Conservation (phyloP, 2,329 filamentous ascomycete species). For the Ceratocystis destructans region DNA sequence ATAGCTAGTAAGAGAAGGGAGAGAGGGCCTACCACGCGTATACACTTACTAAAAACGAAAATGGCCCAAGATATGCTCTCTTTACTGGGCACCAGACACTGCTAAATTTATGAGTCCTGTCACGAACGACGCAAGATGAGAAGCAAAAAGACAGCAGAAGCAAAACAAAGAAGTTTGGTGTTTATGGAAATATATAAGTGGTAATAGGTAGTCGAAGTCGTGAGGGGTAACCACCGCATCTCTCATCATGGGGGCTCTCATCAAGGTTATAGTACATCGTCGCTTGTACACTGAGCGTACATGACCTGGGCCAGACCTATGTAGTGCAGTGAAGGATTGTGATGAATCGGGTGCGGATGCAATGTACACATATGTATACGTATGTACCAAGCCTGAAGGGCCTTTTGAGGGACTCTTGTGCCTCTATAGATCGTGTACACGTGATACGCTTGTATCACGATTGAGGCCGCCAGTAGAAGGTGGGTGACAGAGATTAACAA, state of each 20-base stretch:
- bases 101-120: too few relatives aligned
- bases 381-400: not conserved
- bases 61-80: too few relatives aligned
- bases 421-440: not conserved
- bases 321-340: not conserved
- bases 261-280: too few relatives aligned
- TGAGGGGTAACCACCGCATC: constrained; percentile 4
- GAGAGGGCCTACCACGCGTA: too few relatives aligned
- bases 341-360: not conserved
- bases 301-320: not conserved
- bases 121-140: not conserved
- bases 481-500: not conserved
- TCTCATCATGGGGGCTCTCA: not conserved
- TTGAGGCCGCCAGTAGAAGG: not conserved
- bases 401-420: not conserved
- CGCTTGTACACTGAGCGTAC: not conserved
- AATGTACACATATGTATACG: too few relatives aligned
- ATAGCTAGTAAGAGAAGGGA: not conserved
- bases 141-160: not conserved
- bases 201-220: not conserved
- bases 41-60: too few relatives aligned
- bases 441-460: not conserved
- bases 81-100: too few relatives aligned
- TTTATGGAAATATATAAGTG: not conserved
- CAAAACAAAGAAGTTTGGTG: not conserved